Percentiles rank a stretch among this genome's conserved stretches.
These are phyloP conservation scores for Papiliotrema terrestris DNA, from an alignment of 1,284 basidiomycete species.

Conservation along the genomic window DNA sequence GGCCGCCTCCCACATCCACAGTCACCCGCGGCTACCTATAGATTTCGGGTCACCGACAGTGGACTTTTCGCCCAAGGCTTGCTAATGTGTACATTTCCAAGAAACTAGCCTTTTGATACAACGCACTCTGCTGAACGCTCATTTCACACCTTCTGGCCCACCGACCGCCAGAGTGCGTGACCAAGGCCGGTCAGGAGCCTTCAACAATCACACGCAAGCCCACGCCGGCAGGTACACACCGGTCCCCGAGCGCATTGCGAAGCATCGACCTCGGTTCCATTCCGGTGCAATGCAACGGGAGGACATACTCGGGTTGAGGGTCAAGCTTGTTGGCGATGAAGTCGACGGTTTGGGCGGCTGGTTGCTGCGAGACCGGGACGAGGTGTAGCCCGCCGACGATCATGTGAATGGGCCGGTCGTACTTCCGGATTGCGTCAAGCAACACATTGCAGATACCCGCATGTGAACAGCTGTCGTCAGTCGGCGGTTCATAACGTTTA, in stretches of 20 bases:
- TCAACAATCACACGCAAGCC: constrained; percentile 59
- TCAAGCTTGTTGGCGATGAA: constrained; percentile 61
- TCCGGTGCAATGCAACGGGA: constrained; percentile 80
- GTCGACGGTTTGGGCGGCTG: constrained; percentile 65
- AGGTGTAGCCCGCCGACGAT: constrained; percentile 78
- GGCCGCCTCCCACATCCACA: too few relatives aligned
- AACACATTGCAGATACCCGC: constrained; percentile 79
- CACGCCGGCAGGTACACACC: constrained; percentile 64
- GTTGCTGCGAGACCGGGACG: constrained; percentile 60
- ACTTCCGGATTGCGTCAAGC: constrained; percentile 60
- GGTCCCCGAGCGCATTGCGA: constrained; percentile 63
- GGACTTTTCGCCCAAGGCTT: too few relatives aligned
- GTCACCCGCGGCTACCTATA: too few relatives aligned
- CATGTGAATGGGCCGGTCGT: constrained; percentile 70
- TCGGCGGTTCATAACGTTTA: not conserved
- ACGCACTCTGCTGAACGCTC: too few relatives aligned
- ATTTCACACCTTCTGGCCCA: too few relatives aligned
- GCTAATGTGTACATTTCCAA: too few relatives aligned
- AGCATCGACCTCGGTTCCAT: constrained; percentile 67
- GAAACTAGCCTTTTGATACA: too few relatives aligned
- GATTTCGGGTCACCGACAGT: too few relatives aligned
- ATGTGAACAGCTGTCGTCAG: constrained; percentile 63
- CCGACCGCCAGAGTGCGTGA: too few relatives aligned
- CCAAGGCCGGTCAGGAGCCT: too few relatives aligned
- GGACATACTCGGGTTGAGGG: constrained; percentile 64